Conservation (phyloP, 1,284 basidiomycete species). For the Amylostereum areolatum region DNA sequence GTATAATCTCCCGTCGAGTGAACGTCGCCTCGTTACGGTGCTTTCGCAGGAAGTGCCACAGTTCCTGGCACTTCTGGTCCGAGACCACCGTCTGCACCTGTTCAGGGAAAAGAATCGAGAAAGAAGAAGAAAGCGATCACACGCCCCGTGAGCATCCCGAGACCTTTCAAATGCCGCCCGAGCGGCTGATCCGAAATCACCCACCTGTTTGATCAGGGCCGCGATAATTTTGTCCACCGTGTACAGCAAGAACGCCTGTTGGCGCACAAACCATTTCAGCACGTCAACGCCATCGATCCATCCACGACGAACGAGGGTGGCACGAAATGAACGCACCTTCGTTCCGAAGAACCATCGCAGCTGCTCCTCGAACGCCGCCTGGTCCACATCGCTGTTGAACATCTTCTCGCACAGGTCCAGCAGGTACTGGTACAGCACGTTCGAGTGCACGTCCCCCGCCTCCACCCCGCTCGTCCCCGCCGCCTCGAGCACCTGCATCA, state of each 20-base stretch:
- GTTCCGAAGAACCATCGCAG: conserved; percentile 96
- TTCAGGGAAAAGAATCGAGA: conserved; percentile 10
- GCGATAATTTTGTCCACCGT: conserved; percentile 90
- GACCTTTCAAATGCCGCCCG: too few species aligned
- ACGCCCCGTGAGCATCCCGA: too few species aligned
- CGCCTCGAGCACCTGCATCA: conserved; percentile 54
- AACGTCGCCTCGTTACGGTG: conserved; percentile 43
- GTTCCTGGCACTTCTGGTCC: conserved; percentile 69
- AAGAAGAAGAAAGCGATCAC: too few species aligned
- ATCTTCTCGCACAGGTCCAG: conserved; percentile 91
- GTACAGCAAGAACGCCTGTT: conserved; percentile 82
- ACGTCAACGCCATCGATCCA: background rate
- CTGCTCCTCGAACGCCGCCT: conserved; percentile 87
- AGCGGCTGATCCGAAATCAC: conserved; percentile 16
- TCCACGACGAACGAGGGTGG: conserved; percentile 1
- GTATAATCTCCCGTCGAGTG: conserved; percentile 77
- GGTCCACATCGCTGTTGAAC: conserved; percentile 91
- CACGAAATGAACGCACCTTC: conserved; percentile 48
- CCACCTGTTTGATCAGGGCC: conserved; percentile 83
- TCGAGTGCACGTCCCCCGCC: conserved; percentile 20
- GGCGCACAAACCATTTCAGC: conserved; percentile 20
- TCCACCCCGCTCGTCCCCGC: conserved; percentile 38
- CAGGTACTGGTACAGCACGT: conserved; percentile 83
- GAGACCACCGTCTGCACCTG: conserved; percentile 82
- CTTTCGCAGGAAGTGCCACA: conserved; percentile 59